Evolutionary conservation across 2,329 filamentous ascomycete species (phyloP), one percentile per base, ranked within the genome.

Genomic region (Aspergillus quadricinctus): DNA sequence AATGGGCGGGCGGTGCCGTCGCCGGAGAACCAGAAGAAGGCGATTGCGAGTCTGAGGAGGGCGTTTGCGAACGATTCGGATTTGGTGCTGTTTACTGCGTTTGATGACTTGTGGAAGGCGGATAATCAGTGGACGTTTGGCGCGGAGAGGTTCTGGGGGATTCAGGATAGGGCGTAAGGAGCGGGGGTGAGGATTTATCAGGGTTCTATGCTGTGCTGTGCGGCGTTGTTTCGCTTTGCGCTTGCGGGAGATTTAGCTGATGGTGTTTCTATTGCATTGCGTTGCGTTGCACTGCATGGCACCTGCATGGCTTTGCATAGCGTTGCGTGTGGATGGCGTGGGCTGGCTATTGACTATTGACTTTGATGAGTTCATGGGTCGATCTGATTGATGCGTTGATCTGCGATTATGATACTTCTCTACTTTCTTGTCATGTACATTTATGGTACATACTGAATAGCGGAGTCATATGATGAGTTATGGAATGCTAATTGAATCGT

Each of bases 61-160:
- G 77, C 78, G 2, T 91, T 91, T 68, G 66, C 75, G 0, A 69
- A 70, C 3, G 61, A 64, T 54, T 57, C 59, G 3, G 61, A 57
- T 48, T 66, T 93, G 46, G 82, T 92, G 61, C 77, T 95, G 23
- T 93, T 94, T 75, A 88, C 87, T 28, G 87, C 89, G 3, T 93
- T 87, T 76, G 88, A 96, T 72, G 88, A 91, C 59, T 66, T 80
- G 51, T 96, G 91, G 90, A 96, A 95, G 80, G 70, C 76, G 43
- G 82, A 88, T 62, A 80, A 77, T 53, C 70, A 77, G 2, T 78
- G 72, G 23, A 88, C 88, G 1, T 89, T 87, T 72, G 81, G 84
- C 57, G 84, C 88, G 2, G 91, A 96, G 76, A 82, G 86, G 70
- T 91, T 80, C 74, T 94, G 90, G 88, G 91, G 90, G 31, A 83